Evolutionary conservation across 2,329 filamentous ascomycete genomes (phyloP).

Genomic region (Trichophyton rubrum): DNA sequence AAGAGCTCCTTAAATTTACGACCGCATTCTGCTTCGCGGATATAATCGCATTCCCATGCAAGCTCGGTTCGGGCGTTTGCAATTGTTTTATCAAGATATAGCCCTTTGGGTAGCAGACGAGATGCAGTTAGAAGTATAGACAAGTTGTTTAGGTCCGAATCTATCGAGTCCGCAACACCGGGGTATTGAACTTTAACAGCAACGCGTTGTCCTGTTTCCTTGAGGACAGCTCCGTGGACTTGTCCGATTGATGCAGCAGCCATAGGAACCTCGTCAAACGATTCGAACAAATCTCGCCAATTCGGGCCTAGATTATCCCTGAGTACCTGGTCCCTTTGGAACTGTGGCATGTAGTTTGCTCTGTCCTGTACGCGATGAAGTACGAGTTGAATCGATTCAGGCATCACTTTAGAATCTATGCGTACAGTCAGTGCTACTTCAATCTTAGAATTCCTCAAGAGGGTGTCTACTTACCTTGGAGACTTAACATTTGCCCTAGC

Average conservation of each 20-base stretch:
- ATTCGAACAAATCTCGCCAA: conserved; percentile 71
- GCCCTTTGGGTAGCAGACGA: conserved; percentile 73
- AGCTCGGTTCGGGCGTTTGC: conserved; percentile 86
- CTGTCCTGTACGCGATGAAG: conserved; percentile 90
- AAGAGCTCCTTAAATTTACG: conserved; percentile 65
- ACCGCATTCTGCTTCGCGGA: conserved; percentile 72
- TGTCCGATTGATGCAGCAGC: conserved; percentile 95
- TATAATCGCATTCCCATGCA: conserved; percentile 94
- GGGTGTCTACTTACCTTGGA: conserved; percentile 49
- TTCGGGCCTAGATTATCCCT: conserved; percentile 62
- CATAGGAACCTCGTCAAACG: conserved; percentile 83
- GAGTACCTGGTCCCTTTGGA: conserved; percentile 78
- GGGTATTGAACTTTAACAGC: conserved; percentile 98
- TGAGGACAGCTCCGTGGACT: conserved; percentile 74
- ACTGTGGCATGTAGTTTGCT: conserved; percentile 95
- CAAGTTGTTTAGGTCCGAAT: conserved; percentile 90
- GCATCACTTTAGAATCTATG: conserved; percentile 79
- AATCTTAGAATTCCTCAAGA: neutral
- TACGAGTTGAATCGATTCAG: conserved; percentile 73
- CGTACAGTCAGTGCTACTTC: conserved; percentile 6
- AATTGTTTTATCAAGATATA: conserved; percentile 95
- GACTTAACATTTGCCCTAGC: conserved; percentile 94
- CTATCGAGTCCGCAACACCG: conserved; percentile 88
- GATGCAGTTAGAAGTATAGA: conserved; percentile 83
- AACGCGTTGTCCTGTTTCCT: conserved; percentile 60